Conservation (phyloP, 768 basidiomycete species). For the Auriscalpium orientale region DNA sequence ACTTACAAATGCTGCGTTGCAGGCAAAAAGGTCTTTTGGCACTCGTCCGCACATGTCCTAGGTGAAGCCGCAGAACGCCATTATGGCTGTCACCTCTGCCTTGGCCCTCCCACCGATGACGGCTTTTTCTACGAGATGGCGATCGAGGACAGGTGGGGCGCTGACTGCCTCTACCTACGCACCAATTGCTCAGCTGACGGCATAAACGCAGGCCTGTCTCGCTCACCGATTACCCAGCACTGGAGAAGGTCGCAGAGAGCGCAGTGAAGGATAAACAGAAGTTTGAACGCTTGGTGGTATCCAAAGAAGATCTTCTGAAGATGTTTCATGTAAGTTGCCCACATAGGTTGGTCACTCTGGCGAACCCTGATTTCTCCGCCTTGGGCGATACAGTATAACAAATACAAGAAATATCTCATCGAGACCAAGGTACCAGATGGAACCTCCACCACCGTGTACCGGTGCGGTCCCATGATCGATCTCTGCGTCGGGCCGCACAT, state of each 20-base stretch:
- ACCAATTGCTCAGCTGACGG: too few species aligned
- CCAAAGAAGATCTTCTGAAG: slow-evolving; percentile 91
- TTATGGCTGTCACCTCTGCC: slow-evolving; percentile 94
- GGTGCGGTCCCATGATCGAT: slow-evolving; percentile 98
- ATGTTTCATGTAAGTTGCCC: slow-evolving; percentile 75
- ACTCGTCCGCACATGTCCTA: slow-evolving; percentile 96
- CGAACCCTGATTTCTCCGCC: too few species aligned
- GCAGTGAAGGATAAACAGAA: slow-evolving; percentile 96
- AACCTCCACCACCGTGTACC: slow-evolving; percentile 94
- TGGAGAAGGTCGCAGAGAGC: slow-evolving; percentile 83
- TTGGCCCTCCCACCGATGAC: slow-evolving; percentile 94
- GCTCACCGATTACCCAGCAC: slow-evolving; percentile 74
- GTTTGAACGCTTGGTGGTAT: slow-evolving; percentile 89
- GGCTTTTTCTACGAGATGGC: slow-evolving; percentile 99
- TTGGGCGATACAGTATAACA: slow-evolving; percentile 72
- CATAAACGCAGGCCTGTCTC: slow-evolving; percentile 52
- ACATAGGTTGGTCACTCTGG: neutral
- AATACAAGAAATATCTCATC: slow-evolving; percentile 95
- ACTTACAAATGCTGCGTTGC: slow-evolving; percentile 3
- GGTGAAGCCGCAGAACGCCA: slow-evolving; percentile 95
- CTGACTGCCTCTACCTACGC: neutral
- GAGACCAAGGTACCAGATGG: slow-evolving; percentile 94
- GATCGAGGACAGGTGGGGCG: slow-evolving; percentile 61
- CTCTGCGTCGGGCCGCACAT: slow-evolving; percentile 96
- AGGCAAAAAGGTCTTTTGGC: slow-evolving; percentile 99